Evolutionary conservation across 768 basidiomycete species (phyloP).

Genomic region (Daedaleopsis sinensis): DNA sequence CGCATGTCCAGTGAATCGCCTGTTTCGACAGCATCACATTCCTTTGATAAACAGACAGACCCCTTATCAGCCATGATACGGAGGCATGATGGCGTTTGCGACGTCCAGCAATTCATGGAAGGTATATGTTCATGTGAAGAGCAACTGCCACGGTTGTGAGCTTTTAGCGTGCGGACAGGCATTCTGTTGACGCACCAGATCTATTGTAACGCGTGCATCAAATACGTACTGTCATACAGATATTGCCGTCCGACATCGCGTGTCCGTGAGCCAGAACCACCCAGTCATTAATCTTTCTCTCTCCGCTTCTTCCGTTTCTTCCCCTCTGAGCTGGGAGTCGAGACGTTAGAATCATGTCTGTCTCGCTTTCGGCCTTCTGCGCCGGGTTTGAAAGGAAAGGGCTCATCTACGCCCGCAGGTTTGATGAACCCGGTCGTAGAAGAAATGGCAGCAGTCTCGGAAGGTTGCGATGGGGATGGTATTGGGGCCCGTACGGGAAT

Average conservation of each 20-base stretch:
- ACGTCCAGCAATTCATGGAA: background rate
- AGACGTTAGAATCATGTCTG: background rate
- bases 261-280: too few species aligned
- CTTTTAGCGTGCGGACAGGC: background rate
- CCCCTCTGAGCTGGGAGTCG: constrained; percentile 11
- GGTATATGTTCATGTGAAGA: background rate
- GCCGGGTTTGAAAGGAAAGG: constrained; percentile 18
- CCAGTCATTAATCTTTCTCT: constrained; percentile 3
- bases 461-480: constrained; percentile 4
- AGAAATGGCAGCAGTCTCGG: background rate
- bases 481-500: constrained; percentile 12
- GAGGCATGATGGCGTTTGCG: background rate
- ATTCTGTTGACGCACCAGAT: background rate
- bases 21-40: background rate
- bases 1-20: background rate
- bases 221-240: background rate
- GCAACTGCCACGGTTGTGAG: background rate
- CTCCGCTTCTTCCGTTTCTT: constrained; percentile 26
- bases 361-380: constrained; percentile 15
- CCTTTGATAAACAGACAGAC: background rate
- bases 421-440: constrained; percentile 45
- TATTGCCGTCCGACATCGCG: background rate
- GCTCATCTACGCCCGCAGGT: constrained; percentile 59
- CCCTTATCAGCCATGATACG: background rate
- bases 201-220: background rate